phyloP scores from a whole-genome alignment of 495 filamentous ascomycete genomes.

The Aspergillus campestris region DNA sequence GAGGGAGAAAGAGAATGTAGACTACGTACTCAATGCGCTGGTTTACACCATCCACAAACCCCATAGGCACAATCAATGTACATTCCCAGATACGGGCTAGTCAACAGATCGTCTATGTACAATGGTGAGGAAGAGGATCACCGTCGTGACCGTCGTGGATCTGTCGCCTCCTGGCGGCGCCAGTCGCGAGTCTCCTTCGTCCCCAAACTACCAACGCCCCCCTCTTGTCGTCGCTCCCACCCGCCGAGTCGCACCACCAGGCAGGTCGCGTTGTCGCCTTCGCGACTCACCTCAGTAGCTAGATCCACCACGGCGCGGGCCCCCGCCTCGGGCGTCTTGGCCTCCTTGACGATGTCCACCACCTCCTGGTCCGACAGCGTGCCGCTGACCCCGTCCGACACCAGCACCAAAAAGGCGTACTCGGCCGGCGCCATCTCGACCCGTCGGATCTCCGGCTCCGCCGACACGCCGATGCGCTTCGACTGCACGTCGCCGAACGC shows the following conservation, averaged over 20 bases:
- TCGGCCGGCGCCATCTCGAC: constrained; percentile 70
- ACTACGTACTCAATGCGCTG: too few relatives aligned
- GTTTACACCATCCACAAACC: too few relatives aligned
- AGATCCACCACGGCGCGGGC: constrained; percentile 71
- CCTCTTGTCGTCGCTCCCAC: constrained; percentile 87
- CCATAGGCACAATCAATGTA: neutral
- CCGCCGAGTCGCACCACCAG: constrained; percentile 85
- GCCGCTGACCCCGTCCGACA: constrained; percentile 81
- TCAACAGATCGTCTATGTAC: neutral
- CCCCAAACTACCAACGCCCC: constrained; percentile 78
- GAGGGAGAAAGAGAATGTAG: too few relatives aligned
- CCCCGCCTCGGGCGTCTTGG: constrained; percentile 79
- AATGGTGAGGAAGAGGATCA: constrained; percentile 13
- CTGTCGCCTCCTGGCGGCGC: constrained; percentile 71
- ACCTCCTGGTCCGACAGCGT: constrained; percentile 84
- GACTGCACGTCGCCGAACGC: constrained; percentile 85
- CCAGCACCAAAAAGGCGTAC: constrained; percentile 78
- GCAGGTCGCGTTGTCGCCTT: constrained; percentile 94
- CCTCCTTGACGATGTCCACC: constrained; percentile 91
- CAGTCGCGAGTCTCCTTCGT: constrained; percentile 86
- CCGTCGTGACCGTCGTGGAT: constrained; percentile 66
- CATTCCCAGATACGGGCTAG: neutral
- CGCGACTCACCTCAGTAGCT: constrained; percentile 71
- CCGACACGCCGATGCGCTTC: constrained; percentile 87
- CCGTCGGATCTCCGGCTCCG: constrained; percentile 77